Evolutionary conservation across 2,329 filamentous ascomycete genomes (phyloP).

Genomic region (Trichophaea hybrida): DNA sequence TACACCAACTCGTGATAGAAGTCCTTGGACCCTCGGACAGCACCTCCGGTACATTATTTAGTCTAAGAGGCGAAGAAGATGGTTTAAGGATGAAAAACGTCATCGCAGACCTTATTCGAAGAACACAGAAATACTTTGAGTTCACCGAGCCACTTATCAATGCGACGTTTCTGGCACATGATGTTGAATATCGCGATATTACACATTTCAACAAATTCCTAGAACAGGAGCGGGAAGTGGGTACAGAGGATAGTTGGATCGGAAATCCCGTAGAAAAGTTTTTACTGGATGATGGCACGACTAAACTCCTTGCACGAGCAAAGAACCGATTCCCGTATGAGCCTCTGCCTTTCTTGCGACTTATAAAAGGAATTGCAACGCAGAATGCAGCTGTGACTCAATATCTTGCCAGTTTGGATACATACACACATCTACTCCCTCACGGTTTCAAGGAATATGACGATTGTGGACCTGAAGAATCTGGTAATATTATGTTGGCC

Average conservation of each 20-base stretch:
- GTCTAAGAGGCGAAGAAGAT: conserved; percentile 26
- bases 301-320: conserved; percentile 49
- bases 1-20: neutral
- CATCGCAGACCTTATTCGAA: conserved; percentile 30
- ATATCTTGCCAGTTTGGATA: conserved; percentile 47
- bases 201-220: conserved; percentile 19
- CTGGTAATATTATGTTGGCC: conserved; percentile 58
- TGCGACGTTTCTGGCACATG: conserved; percentile 27
- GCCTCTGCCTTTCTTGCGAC: conserved; percentile 58
- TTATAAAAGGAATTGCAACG: conserved; percentile 49
- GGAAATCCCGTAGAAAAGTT: conserved; percentile 36
- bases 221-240: conserved; percentile 11
- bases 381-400: conserved; percentile 14
- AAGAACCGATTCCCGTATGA: conserved; percentile 74
- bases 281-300: conserved; percentile 41
- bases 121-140: conserved; percentile 27
- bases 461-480: conserved; percentile 44
- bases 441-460: conserved; percentile 58
- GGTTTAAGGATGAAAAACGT: conserved; percentile 29
- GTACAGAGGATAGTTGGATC: conserved; percentile 10
- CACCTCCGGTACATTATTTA: conserved; percentile 20
- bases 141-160: conserved; percentile 30
- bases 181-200: conserved; percentile 22
- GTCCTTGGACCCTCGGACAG: conserved; percentile 23
- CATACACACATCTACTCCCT: conserved; percentile 65